Evolutionary conservation across 2,329 filamentous ascomycete genomes (phyloP).

Genomic region (Rhynchosporium secalis): DNA sequence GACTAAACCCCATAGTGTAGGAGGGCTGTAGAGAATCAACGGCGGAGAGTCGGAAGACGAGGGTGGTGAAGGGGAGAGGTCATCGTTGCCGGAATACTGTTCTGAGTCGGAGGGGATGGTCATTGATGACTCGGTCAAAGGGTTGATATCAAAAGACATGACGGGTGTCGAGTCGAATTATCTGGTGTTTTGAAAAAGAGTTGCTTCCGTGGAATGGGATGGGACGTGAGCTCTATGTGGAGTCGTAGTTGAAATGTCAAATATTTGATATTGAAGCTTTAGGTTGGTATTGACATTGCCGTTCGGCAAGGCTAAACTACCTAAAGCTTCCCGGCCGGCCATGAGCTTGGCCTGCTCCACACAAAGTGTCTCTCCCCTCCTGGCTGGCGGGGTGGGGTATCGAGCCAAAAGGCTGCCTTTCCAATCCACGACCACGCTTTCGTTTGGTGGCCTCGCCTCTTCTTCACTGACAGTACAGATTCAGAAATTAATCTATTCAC

Average conservation of each 20-base stretch:
- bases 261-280: constrained; percentile 14
- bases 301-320: constrained; percentile 3
- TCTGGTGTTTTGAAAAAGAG: background rate
- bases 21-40: constrained; percentile 83
- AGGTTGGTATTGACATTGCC: constrained; percentile 2
- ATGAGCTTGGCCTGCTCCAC: too few species aligned
- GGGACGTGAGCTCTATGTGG: background rate
- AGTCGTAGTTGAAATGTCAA: constrained; percentile 3
- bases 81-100: constrained; percentile 70
- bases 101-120: constrained; percentile 83
- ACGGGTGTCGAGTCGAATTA: constrained; percentile 8
- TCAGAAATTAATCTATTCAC: constrained; percentile 4
- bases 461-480: background rate
- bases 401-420: constrained; percentile 28
- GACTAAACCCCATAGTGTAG: constrained; percentile 81
- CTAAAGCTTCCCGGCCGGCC: background rate
- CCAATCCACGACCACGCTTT: too few species aligned
- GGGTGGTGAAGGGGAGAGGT: constrained; percentile 59
- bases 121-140: constrained; percentile 70
- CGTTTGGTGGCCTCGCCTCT: constrained; percentile 1
- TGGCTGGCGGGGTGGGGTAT: constrained; percentile 18
- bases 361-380: too few species aligned
- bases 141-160: constrained; percentile 58
- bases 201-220: background rate
- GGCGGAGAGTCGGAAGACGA: constrained; percentile 63